Percentiles rank a stretch among this genome's conserved stretches.
Evolutionary conservation across 768 basidiomycete species (phyloP).

Genomic region (Rhizopogon rudus): DNA sequence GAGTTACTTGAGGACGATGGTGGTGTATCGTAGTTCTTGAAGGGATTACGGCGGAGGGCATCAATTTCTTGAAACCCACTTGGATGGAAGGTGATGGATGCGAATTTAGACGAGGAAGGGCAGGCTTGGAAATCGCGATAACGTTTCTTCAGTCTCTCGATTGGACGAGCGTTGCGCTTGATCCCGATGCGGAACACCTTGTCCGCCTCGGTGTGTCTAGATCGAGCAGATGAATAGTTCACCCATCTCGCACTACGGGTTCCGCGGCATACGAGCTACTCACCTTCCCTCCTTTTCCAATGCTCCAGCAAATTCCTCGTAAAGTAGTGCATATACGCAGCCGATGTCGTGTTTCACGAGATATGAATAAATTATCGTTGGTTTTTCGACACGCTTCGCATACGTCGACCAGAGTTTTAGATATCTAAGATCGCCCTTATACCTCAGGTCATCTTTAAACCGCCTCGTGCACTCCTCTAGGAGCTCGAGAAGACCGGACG

Average conservation of each 20-base stretch:
- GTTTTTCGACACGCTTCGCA: conserved; percentile 71
- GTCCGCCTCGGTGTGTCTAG: conserved; percentile 74
- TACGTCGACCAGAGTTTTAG: conserved; percentile 90
- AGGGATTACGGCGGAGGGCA: conserved; percentile 29
- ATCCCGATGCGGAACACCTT: conserved; percentile 80
- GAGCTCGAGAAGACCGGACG: conserved; percentile 73
- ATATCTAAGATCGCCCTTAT: conserved; percentile 86
- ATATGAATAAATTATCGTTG: conserved; percentile 66
- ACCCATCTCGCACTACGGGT: not conserved
- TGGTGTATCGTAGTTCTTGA: conserved; percentile 29
- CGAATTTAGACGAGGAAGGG: conserved; percentile 25
- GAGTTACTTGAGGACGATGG: conserved; percentile 25
- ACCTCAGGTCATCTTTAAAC: conserved; percentile 80
- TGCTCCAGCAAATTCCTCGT: conserved; percentile 85
- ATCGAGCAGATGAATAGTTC: not conserved
- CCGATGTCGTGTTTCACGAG: conserved; percentile 73
- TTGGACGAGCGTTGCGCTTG: conserved; percentile 71
- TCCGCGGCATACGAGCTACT: conserved; percentile 22
- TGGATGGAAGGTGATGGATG: conserved; percentile 17
- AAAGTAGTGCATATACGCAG: conserved; percentile 70
- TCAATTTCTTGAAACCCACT: conserved; percentile 22
- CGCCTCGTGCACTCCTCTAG: conserved; percentile 79
- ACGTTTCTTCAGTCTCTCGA: conserved; percentile 77
- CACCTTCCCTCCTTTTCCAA: conserved; percentile 78
- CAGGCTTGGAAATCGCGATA: conserved; percentile 77